Conservation (phyloP, 2,329 filamentous ascomycete genomes). For the Drechslera avenae region DNA sequence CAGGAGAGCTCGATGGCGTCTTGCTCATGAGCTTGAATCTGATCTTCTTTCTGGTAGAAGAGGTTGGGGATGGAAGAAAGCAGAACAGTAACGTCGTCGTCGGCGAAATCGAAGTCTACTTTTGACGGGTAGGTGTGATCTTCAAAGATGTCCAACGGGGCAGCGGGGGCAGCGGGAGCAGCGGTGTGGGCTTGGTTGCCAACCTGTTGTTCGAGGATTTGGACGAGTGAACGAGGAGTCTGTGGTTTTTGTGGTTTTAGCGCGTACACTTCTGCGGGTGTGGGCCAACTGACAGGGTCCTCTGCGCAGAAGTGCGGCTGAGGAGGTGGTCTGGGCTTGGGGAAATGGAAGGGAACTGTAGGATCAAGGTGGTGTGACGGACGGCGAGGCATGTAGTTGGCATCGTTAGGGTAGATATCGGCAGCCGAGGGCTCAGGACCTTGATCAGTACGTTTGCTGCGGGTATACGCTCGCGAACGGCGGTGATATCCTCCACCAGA, state of each 20-base stretch:
- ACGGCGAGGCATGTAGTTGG: conserved; percentile 10
- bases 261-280: conserved; percentile 22
- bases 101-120: conserved; percentile 16
- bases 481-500: conserved; percentile 2
- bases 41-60: neutral
- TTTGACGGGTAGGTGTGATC: conserved; percentile 9
- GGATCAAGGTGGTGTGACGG: neutral
- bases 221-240: too few relatives aligned
- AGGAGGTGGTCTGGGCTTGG: neutral
- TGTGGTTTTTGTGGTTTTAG: neutral
- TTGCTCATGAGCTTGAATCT: neutral
- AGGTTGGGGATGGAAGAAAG: conserved; percentile 14
- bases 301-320: conserved; percentile 1
- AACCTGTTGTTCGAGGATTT: neutral
- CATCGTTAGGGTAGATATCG: conserved; percentile 42
- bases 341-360: neutral
- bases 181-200: neutral
- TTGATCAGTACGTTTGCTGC: conserved; percentile 34
- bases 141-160: conserved; percentile 6
- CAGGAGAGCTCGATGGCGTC: conserved; percentile 7
- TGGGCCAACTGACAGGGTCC: conserved; percentile 21
- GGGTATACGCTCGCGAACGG: conserved; percentile 14
- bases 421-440: conserved; percentile 37
- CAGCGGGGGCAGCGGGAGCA: neutral
- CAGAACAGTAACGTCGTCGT: conserved; percentile 15